Evolutionary conservation across 2,329 filamentous ascomycete species (phyloP).

Genomic region (Chrysoporthe austroafricana): DNA sequence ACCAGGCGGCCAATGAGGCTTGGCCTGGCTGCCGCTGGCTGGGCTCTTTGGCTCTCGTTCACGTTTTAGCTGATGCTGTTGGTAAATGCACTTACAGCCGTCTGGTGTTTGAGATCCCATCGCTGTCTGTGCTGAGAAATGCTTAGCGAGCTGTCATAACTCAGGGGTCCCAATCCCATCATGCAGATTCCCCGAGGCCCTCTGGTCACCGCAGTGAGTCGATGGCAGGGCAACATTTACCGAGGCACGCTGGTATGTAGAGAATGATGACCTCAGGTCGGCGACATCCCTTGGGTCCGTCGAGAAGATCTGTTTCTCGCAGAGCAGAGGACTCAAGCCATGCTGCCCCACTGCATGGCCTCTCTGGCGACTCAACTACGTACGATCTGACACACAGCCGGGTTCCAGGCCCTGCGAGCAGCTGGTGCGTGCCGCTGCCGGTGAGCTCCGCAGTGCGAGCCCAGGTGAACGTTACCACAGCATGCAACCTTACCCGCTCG

Average conservation of each 20-base stretch:
- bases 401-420: slow-evolving; percentile 20
- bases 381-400: slow-evolving; percentile 17
- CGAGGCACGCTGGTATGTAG: neutral
- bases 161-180: neutral
- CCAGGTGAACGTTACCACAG: slow-evolving; percentile 11
- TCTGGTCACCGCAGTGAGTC: neutral
- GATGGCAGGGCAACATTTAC: slow-evolving; percentile 3
- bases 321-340: neutral
- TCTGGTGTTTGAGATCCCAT: slow-evolving; percentile 9
- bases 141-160: slow-evolving; percentile 1
- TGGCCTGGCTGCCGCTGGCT: slow-evolving; percentile 1
- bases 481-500: neutral
- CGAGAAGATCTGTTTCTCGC: neutral
- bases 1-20: slow-evolving; percentile 21
- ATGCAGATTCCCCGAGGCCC: neutral
- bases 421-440: slow-evolving; percentile 7
- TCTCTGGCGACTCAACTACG: slow-evolving; percentile 19
- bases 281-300: neutral
- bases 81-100: neutral
- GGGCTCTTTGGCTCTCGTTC: neutral
- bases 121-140: slow-evolving; percentile 16
- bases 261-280: neutral
- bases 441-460: slow-evolving; percentile 10
- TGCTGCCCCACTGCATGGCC: neutral
- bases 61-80: slow-evolving; percentile 8